A percentile compares a stretch with the other conserved stretches of the same genome.
Conservation (phyloP, 140 eudicot species). For the Cichorium intybus region DNA sequence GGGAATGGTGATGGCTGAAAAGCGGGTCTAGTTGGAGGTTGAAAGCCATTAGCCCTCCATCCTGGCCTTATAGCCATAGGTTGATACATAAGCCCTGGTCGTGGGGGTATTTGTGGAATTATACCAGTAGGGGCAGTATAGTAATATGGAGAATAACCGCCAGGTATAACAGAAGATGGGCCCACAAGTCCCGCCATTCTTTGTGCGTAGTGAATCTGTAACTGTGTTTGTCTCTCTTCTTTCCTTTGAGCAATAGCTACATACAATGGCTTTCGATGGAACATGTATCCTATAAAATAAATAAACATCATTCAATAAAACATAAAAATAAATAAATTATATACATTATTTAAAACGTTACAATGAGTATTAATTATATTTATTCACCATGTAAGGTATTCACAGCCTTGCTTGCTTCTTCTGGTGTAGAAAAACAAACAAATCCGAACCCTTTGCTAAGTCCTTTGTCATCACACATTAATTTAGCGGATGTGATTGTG, state of each 20-base stretch:
- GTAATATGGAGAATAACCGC: conserved; percentile 61
- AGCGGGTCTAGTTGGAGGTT: conserved; percentile 47
- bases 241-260: conserved; percentile 94
- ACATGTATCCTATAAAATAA: conserved; percentile 54
- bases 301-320: not conserved
- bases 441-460: conserved; percentile 86
- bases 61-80: conserved; percentile 66
- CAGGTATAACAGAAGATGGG: conserved; percentile 53
- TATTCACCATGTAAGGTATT: conserved; percentile 61
- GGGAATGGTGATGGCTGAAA: conserved; percentile 49
- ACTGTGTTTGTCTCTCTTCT: conserved; percentile 76
- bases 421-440: conserved; percentile 82
- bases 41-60: conserved; percentile 61
- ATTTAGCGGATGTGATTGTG: conserved; percentile 72
- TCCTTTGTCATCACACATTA: conserved; percentile 78
- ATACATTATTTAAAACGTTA: too few species aligned
- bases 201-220: conserved; percentile 63
- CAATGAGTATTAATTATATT: not conserved
- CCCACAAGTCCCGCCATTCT: conserved; percentile 52
- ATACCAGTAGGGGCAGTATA: conserved; percentile 56
- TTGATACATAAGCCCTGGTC: conserved; percentile 67
- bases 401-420: conserved; percentile 77
- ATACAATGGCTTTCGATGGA: conserved; percentile 70
- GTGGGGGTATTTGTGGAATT: conserved; percentile 51
- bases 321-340: not conserved